Percentiles rank a stretch among this genome's conserved stretches.
Conservation (phyloP, 352 stramenopile genomes). For the Phytopythium delawarense region DNA sequence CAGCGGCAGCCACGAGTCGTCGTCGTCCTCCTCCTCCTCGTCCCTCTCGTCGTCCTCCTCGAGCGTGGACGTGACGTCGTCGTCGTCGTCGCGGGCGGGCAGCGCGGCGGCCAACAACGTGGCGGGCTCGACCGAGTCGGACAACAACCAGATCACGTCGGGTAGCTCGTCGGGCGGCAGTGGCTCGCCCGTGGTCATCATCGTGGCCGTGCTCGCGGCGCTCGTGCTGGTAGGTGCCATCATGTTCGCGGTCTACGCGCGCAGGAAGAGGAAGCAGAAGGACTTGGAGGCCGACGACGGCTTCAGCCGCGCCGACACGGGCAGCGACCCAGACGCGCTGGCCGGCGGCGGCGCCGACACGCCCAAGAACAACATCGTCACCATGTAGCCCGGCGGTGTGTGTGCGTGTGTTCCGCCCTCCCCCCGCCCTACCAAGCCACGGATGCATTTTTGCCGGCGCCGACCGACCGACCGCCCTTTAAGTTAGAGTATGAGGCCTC, state of each 20-base stretch:
- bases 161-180: constrained; percentile 28
- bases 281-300: constrained; percentile 40
- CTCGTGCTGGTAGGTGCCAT: constrained; percentile 61
- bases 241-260: constrained; percentile 69
- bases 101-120: constrained; percentile 12
- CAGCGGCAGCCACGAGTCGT: constrained; percentile 5
- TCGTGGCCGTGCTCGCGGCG: constrained; percentile 57
- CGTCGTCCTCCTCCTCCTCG: constrained; percentile 10
- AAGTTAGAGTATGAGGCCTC: too few relatives aligned
- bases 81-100: constrained; percentile 10
- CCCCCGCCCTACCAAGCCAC: too few relatives aligned
- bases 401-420: too few relatives aligned
- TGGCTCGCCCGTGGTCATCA: constrained; percentile 59
- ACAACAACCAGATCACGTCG: constrained; percentile 16
- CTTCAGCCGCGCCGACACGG: constrained; percentile 39
- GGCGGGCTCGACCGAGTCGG: constrained; percentile 9
- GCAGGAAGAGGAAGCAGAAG: constrained; percentile 63
- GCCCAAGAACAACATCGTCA: constrained; percentile 74
- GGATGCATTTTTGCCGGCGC: too few relatives aligned
- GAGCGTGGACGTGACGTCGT: constrained; percentile 8
- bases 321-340: constrained; percentile 18
- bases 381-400: constrained; percentile 40
- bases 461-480: too few relatives aligned
- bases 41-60: constrained; percentile 8
- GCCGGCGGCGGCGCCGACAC: constrained; percentile 37